phyloP scores from a whole-genome alignment of 805 yeast species.

The Debaryomyces maramus region DNA sequence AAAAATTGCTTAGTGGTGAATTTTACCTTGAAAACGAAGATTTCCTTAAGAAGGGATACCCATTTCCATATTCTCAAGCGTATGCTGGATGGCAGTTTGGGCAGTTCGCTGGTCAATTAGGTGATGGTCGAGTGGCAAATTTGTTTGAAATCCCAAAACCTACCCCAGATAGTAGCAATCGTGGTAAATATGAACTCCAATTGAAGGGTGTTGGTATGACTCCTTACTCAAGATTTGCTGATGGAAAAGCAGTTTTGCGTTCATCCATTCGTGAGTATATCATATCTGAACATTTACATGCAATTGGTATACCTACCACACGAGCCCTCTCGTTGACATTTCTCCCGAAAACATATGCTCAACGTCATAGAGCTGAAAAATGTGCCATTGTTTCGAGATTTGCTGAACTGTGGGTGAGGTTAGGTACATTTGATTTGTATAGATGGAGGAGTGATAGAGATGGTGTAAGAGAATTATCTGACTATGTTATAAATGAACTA shows the following conservation, averaged over 20 bases:
- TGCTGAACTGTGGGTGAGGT: conserved; percentile 82
- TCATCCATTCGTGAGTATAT: conserved; percentile 88
- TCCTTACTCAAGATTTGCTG: conserved; percentile 92
- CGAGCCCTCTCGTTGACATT: conserved; percentile 74
- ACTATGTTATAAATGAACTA: conserved; percentile 69
- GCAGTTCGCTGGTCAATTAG: conserved; percentile 93
- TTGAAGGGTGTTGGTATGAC: conserved; percentile 91
- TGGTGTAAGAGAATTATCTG: conserved; percentile 63
- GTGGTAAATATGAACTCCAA: conserved; percentile 62
- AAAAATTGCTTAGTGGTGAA: conserved; percentile 63
- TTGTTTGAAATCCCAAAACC: conserved; percentile 65
- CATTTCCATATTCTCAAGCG: conserved; percentile 84
- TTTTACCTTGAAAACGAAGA: conserved; percentile 31
- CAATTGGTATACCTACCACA: conserved; percentile 83
- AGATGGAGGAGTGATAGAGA: conserved; percentile 68
- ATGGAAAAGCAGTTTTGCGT: conserved; percentile 89
- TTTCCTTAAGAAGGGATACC: conserved; percentile 21
- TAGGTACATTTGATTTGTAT: conserved; percentile 86
- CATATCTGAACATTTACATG: conserved; percentile 76
- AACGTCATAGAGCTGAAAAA: conserved; percentile 66
- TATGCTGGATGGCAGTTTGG: conserved; percentile 98
- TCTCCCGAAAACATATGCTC: conserved; percentile 76
- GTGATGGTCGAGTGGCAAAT: conserved; percentile 90
- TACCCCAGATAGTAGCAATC: conserved; percentile 23
- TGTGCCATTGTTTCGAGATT: conserved; percentile 85